Percentiles rank a stretch among this genome's conserved stretches.
These are phyloP conservation scores for Acanthamoeba healyi DNA, from an alignment of 208 protist genomes.

Conservation along the genomic window DNA sequence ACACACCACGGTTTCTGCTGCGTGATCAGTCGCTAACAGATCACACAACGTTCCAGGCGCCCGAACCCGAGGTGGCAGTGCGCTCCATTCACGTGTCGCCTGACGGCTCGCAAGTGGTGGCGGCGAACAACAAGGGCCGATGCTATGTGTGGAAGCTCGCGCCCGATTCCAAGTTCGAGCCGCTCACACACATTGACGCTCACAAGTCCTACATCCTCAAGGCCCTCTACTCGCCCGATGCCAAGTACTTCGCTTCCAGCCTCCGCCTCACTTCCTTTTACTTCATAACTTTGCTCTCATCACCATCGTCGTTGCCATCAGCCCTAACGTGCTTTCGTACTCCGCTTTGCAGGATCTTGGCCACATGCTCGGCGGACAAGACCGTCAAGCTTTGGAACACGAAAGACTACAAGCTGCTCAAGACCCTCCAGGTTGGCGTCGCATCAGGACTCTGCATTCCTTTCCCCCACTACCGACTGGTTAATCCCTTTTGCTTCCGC, in stretches of 20 bases:
- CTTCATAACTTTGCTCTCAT: no score
- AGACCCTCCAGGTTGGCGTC: constrained; percentile 72
- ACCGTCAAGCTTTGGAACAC: constrained; percentile 92
- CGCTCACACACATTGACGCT: constrained; percentile 79
- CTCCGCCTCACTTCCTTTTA: no score
- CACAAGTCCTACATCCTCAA: constrained; percentile 92
- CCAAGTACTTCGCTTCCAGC: no score
- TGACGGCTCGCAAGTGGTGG: constrained; percentile 86
- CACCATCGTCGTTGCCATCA: no score
- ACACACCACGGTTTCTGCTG: neutral
- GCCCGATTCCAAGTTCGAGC: constrained; percentile 75
- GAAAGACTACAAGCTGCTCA: constrained; percentile 78
- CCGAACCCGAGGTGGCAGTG: constrained; percentile 87
- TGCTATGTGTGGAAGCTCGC: constrained; percentile 85
- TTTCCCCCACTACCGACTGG: no score
- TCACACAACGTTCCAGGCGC: constrained; percentile 69
- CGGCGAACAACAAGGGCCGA: constrained; percentile 88
- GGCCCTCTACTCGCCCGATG: constrained; percentile 88
- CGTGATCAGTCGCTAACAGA: neutral
- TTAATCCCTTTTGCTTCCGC: no score
- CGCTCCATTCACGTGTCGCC: constrained; percentile 83
- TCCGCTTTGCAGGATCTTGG: constrained; percentile 86
- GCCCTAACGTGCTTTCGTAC: no score
- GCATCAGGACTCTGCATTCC: no score
- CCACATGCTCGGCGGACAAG: constrained; percentile 91